phyloP scores from a whole-genome alignment of 805 yeast genomes.

The Spathaspora hagerdaliae region DNA sequence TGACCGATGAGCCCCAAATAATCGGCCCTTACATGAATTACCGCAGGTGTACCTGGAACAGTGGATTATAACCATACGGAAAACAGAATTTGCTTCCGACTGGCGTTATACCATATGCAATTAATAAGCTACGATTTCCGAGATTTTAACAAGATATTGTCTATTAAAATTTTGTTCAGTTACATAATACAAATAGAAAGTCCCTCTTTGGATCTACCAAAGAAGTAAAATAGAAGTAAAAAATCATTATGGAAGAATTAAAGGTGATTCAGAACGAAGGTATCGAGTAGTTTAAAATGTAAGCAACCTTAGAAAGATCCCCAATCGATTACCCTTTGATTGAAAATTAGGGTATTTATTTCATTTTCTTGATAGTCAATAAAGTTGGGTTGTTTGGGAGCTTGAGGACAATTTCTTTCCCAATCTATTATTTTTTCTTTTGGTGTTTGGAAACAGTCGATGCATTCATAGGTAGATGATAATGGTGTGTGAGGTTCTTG shows the following conservation, averaged over 20 bases:
- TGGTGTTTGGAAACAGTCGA: slow-evolving; percentile 2
- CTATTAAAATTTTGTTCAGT: no score
- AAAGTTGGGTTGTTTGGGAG: slow-evolving; percentile 1
- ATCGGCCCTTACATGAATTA: no score
- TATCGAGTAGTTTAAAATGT: background rate
- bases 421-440: slow-evolving; percentile 1
- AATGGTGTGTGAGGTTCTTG: background rate
- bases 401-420: background rate
- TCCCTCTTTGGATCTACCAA: no score
- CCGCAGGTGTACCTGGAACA: no score
- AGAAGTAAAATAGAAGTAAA: no score
- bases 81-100: no score
- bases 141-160: no score
- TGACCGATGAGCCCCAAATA: no score
- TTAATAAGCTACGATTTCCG: no score
- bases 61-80: no score
- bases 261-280: background rate
- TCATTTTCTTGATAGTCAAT: background rate
- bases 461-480: background rate
- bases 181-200: no score
- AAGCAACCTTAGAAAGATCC: background rate
- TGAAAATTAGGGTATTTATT: background rate
- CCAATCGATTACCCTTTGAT: background rate
- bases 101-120: no score
- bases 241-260: background rate